Evolutionary conservation across 202 grass and related monocot species (phyloP).

Genomic region (Digitaria exilis): DNA sequence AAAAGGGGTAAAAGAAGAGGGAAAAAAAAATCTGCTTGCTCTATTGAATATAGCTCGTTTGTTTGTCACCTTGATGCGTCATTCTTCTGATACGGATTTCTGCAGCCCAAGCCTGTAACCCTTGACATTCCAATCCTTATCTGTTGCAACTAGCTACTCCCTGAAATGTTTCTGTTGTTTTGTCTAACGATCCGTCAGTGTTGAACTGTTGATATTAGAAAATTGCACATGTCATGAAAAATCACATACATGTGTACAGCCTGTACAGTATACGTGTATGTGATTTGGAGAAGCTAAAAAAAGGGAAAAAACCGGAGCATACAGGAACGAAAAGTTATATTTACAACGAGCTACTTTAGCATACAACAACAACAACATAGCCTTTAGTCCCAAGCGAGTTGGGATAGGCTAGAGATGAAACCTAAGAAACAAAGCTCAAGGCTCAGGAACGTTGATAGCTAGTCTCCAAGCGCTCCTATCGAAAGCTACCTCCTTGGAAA

Average conservation of each 20-base stretch:
- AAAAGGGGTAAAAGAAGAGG: background rate
- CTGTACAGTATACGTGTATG: too few relatives aligned
- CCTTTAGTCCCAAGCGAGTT: too few relatives aligned
- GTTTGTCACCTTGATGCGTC: background rate
- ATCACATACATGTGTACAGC: background rate
- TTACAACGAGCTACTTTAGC: background rate
- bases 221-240: background rate
- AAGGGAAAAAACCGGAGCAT: background rate
- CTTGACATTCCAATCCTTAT: background rate
- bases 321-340: background rate
- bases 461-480: too few relatives aligned
- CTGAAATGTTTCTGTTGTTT: background rate
- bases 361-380: too few relatives aligned
- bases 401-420: too few relatives aligned
- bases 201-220: background rate
- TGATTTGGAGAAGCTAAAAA: background rate
- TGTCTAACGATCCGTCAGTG: background rate
- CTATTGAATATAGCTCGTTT: background rate
- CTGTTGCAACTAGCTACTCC: background rate
- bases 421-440: too few relatives aligned
- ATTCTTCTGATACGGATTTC: background rate
- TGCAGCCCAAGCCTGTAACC: background rate
- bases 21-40: background rate
- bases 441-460: too few relatives aligned
- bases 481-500: too few relatives aligned